Conservation (phyloP, 257 asterid genomes). For the Cruciata laevipes region DNA sequence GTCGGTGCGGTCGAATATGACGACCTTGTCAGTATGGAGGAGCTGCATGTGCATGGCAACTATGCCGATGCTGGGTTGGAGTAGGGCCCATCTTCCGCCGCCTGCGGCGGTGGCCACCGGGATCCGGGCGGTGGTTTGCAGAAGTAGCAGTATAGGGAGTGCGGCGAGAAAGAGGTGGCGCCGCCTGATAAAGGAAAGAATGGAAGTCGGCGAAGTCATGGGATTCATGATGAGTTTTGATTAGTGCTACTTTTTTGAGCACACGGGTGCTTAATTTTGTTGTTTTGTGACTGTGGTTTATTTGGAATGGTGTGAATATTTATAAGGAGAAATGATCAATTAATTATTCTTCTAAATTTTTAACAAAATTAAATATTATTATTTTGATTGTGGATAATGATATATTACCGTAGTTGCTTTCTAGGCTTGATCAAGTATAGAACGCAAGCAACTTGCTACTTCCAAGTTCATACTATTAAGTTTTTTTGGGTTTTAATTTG, state of each 20-base stretch:
- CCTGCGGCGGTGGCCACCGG: constrained; percentile 13
- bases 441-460: no score
- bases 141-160: not conserved
- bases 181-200: constrained; percentile 18
- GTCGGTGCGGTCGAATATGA: constrained; percentile 47
- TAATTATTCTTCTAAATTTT: not conserved
- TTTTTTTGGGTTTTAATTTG: no score
- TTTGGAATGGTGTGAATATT: not conserved
- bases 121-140: not conserved
- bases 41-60: constrained; percentile 65
- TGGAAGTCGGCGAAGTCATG: constrained; percentile 15
- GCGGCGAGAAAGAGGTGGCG: constrained; percentile 6
- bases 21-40: constrained; percentile 37
- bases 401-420: no score
- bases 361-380: no score
- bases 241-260: not conserved
- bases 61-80: constrained; percentile 31
- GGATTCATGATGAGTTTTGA: not conserved
- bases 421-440: no score
- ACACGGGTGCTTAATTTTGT: not conserved
- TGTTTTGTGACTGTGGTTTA: not conserved
- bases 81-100: constrained; percentile 39
- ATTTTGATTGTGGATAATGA: not conserved
- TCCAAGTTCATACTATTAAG: no score
- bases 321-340: not conserved